A percentile compares a stretch with the other conserved stretches of the same genome.
Evolutionary conservation across 306 rosid genomes (phyloP).

Genomic region (Lathyrus sativus): DNA sequence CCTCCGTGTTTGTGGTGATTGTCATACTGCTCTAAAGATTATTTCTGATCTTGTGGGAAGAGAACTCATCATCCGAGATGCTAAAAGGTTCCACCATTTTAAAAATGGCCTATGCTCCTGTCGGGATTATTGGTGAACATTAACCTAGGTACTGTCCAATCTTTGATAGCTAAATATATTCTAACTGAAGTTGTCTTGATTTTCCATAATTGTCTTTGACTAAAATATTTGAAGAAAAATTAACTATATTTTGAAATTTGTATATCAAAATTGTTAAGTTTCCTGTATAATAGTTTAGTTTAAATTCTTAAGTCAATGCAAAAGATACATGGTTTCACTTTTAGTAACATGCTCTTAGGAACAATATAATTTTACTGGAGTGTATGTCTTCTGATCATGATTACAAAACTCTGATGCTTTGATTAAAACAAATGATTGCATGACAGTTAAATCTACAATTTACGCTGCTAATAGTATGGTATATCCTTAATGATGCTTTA

Average conservation of each 20-base stretch:
- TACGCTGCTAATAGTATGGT: constrained; percentile 5
- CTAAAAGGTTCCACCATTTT: constrained; percentile 42
- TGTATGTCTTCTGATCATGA: not conserved
- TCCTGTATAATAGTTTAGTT: not conserved
- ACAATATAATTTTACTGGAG: not conserved
- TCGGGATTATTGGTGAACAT: constrained; percentile 52
- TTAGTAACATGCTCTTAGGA: not conserved
- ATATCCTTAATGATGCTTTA: not conserved
- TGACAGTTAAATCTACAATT: constrained; percentile 2
- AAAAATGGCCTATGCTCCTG: constrained; percentile 50
- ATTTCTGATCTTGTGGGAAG: constrained; percentile 28
- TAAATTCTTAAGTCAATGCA: not conserved
- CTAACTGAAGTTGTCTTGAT: not conserved
- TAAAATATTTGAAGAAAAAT: not conserved
- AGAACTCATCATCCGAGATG: constrained; percentile 27
- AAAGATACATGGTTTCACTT: constrained; percentile 5
- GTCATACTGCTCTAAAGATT: constrained; percentile 27
- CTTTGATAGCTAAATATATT: constrained; percentile 12
- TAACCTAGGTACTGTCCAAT: constrained; percentile 38
- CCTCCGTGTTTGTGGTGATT: constrained; percentile 21
- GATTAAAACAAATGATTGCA: not conserved
- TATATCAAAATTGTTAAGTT: not conserved
- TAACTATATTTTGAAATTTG: not conserved
- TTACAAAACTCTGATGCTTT: not conserved
- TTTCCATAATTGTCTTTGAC: not conserved